Conservation (phyloP, 768 basidiomycete genomes). For the Tricholoma sp. region DNA sequence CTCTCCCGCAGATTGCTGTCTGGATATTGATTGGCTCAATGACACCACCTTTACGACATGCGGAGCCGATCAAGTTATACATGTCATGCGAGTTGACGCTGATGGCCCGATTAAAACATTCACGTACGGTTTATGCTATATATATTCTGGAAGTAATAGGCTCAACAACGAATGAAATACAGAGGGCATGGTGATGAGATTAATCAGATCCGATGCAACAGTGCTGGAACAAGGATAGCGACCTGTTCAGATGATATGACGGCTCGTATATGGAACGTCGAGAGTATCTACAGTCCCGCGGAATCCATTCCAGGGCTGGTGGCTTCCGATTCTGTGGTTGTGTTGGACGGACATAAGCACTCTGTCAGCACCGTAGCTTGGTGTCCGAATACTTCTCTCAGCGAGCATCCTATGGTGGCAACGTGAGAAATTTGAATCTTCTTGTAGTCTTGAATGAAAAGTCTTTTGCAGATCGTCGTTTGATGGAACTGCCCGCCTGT, state of each 20-base stretch:
- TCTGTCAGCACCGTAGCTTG: constrained; percentile 65
- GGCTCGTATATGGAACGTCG: constrained; percentile 71
- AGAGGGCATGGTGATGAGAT: constrained; percentile 77
- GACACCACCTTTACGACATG: constrained; percentile 68
- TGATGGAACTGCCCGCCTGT: constrained; percentile 74
- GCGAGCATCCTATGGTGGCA: constrained; percentile 57
- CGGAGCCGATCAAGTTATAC: constrained; percentile 62
- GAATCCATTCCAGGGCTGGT: constrained; percentile 40
- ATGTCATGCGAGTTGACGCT: constrained; percentile 53
- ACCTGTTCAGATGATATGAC: constrained; percentile 82
- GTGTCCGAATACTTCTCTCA: constrained; percentile 51
- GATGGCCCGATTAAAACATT: constrained; percentile 56
- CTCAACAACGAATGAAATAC: constrained; percentile 7
- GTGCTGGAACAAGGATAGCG: constrained; percentile 60
- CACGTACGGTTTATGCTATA: constrained; percentile 36
- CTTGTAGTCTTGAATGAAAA: not conserved
- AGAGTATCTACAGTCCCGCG: constrained; percentile 32
- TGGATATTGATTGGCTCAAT: constrained; percentile 78
- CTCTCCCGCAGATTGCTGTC: constrained; percentile 53
- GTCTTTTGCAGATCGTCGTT: constrained; percentile 58
- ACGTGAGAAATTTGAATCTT: constrained; percentile 47
- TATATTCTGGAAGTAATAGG: not conserved
- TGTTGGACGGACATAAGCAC: constrained; percentile 60
- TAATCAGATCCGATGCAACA: constrained; percentile 71
- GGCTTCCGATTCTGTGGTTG: constrained; percentile 30